A percentile compares a stretch with the other conserved stretches of the same genome.
Conservation (phyloP, 2,329 filamentous ascomycete species). For the Apiospora sp. region DNA sequence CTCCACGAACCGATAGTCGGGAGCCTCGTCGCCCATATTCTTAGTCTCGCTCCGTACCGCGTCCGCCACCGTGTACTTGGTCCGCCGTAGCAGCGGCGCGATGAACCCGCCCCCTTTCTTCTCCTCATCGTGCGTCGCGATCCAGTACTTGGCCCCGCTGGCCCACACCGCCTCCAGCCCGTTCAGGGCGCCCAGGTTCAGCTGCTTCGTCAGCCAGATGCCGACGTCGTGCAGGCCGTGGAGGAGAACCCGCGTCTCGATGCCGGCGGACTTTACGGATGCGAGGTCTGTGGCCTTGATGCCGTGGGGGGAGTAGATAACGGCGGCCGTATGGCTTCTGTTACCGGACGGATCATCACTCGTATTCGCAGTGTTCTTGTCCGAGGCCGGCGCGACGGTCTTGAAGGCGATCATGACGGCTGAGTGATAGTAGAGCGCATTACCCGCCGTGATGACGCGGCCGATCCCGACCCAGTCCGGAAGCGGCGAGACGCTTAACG, state of each 20-base stretch:
- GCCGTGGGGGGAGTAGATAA: conserved; percentile 72
- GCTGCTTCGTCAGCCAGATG: conserved; percentile 57
- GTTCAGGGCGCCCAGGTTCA: conserved; percentile 71
- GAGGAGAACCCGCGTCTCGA: conserved; percentile 65
- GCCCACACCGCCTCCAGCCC: conserved; percentile 63
- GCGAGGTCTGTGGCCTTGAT: conserved; percentile 57
- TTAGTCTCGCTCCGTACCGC: conserved; percentile 47
- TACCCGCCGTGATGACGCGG: conserved; percentile 60
- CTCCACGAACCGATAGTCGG: conserved; percentile 57
- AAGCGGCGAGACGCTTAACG: conserved; percentile 45
- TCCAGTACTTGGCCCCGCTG: conserved; percentile 66
- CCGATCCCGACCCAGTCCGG: conserved; percentile 70
- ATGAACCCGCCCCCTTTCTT: conserved; percentile 67
- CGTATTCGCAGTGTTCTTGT: background rate
- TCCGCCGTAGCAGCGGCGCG: conserved; percentile 56
- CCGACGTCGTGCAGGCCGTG: conserved; percentile 71
- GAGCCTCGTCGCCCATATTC: conserved; percentile 42
- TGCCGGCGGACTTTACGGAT: conserved; percentile 49
- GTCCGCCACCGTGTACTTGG: conserved; percentile 52
- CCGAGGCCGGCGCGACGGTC: conserved; percentile 32
- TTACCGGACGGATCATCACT: conserved; percentile 21
- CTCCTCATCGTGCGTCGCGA: conserved; percentile 71
- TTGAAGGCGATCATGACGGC: conserved; percentile 66
- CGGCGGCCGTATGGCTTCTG: conserved; percentile 36
- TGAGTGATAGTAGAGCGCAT: conserved; percentile 67